Base-by-base conservation (phyloP, 306 rosid species). In the Ceratonia siliqua region DNA sequence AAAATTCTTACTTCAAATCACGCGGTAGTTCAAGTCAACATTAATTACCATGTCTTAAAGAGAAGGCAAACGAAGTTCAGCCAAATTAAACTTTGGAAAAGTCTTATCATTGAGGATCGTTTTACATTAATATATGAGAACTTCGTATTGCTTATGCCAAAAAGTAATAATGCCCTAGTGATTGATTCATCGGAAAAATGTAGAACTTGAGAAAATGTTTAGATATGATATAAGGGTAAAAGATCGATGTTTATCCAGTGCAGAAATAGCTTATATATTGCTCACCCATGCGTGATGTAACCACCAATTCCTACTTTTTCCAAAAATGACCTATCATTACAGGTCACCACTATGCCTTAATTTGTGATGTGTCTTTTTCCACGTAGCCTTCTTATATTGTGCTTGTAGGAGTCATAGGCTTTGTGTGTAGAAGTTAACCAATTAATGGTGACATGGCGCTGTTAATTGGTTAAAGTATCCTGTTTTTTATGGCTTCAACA, bases 201-300 rank as follows among this genome's bases (percentile, higher is more conserved):
- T 33, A 18, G 0, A 42, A 33, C 12, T 41, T 27, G 38, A 74
- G 15, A 63, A 10, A 11, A 9, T 13, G 22, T 6, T 24, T 25
- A 53, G 73, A 25, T 20, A 3, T 36, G 75, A 54, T 22, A 53
- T 36, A 54, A 53, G 2, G 22, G 52, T n/a, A 56, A 36, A 11
- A n/a, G n/a, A n/a, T n/a, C n/a, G 2, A 56, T 36, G 76, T 54
- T 35, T 18, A 68, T 48, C 25, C 64, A 17, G 55, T 63, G 50
- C 50, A 28, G 70, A 32, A 22, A 57, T 42, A 15, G 59, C 11
- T 35, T 49, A 38, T 65, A n/a, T n/a, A n/a, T 64, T 18, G 64
- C 57, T 62, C 62, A 28, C 70, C 73, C 87, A 66, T 74, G 77
- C 75, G 63, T 64, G 82, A 25, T 48, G 85, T 66, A 45, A 80